phyloP scores from a whole-genome alignment of 192 early-diverging fungal genomes.

The Umbelopsis isabellina region DNA sequence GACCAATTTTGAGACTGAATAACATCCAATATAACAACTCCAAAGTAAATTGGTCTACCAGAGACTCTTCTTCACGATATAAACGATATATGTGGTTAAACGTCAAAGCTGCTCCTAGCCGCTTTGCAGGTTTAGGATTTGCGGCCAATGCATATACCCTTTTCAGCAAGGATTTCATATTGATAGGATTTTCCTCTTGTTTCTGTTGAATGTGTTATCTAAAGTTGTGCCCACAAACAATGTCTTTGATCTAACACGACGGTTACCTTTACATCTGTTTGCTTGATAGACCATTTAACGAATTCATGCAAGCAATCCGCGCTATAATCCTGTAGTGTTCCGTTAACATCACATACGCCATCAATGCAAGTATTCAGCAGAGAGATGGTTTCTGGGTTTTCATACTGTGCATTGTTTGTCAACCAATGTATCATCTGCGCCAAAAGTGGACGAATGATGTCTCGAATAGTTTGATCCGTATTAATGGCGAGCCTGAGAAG shows the following conservation, averaged over 20 bases:
- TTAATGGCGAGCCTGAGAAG: conserved; percentile 75
- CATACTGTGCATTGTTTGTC: conserved; percentile 73
- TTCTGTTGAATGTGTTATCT: conserved; percentile 21
- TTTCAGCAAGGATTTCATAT: conserved; percentile 73
- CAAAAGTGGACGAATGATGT: conserved; percentile 65
- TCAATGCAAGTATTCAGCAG: conserved; percentile 72
- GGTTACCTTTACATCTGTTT: conserved; percentile 45
- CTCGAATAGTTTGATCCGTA: conserved; percentile 69
- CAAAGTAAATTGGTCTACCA: conserved; percentile 70
- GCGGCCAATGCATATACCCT: conserved; percentile 64
- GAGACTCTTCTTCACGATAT: conserved; percentile 64
- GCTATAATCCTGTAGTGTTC: conserved; percentile 69
- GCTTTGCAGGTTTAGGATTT: conserved; percentile 63
- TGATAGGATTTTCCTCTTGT: conserved; percentile 58
- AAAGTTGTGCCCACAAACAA: neutral
- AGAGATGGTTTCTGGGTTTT: conserved; percentile 78
- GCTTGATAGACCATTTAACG: conserved; percentile 77
- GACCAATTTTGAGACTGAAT: conserved; percentile 61
- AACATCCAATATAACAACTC: conserved; percentile 72
- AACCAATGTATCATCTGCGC: conserved; percentile 82
- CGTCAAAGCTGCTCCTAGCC: conserved; percentile 68
- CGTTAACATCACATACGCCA: conserved; percentile 53
- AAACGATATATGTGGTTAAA: conserved; percentile 73
- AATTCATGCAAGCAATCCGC: conserved; percentile 77
- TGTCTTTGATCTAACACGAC: too few relatives aligned